A percentile compares a stretch with the other conserved stretches of the same genome.
These are phyloP conservation scores for Trichothecium roseum DNA, from an alignment of 2,329 filamentous ascomycete genomes.

Conservation along the genomic window DNA sequence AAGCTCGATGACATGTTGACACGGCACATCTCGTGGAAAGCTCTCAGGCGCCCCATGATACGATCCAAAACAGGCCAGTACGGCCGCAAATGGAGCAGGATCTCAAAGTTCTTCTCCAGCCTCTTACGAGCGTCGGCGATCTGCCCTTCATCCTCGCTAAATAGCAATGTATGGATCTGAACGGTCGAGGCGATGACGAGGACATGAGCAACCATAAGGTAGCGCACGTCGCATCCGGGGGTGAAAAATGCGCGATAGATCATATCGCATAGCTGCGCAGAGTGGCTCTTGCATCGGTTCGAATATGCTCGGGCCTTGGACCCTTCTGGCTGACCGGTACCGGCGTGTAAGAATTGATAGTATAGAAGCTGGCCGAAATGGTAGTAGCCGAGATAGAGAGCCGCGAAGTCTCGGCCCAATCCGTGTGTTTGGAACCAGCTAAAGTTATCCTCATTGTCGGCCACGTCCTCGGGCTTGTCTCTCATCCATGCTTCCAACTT, in stretches of 20 bases:
- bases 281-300: conserved; percentile 26
- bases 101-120: conserved; percentile 33
- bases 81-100: conserved; percentile 25
- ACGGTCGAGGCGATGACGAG: conserved; percentile 35
- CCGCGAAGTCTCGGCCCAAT: conserved; percentile 30
- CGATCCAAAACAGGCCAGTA: conserved; percentile 24
- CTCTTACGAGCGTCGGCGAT: conserved; percentile 21
- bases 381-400: conserved; percentile 34
- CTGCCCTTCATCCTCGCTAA: conserved; percentile 22
- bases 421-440: conserved; percentile 22
- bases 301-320: conserved; percentile 17
- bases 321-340: conserved; percentile 13
- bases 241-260: conserved; percentile 25
- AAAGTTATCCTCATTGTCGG: conserved; percentile 27
- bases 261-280: conserved; percentile 26
- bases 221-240: conserved; percentile 27
- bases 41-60: conserved; percentile 17
- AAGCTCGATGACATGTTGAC: conserved; percentile 24
- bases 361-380: conserved; percentile 35
- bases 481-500: conserved; percentile 24
- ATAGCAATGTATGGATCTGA: conserved; percentile 33
- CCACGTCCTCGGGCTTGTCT: conserved; percentile 21
- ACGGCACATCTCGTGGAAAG: conserved; percentile 30
- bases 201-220: conserved; percentile 34
- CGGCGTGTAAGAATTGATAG: conserved; percentile 29